Base-by-base conservation (phyloP, 805 yeast genomes). In the Yarrowia osloensis region DNA sequence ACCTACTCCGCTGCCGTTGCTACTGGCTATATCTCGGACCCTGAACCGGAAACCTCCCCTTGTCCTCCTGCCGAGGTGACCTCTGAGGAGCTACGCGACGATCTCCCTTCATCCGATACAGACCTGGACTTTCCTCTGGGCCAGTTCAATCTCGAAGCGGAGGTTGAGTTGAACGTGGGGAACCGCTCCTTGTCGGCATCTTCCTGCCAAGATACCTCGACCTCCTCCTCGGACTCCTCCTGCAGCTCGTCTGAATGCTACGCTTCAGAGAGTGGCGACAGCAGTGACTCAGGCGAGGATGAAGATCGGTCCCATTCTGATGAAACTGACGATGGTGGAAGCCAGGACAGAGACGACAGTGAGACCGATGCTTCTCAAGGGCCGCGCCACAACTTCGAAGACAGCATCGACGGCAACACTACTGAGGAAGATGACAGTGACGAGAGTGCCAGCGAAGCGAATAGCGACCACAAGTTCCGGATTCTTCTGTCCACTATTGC, bases 211-310 rank as follows among this genome's bases (percentile, higher is more conserved):
- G 39, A 17, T 21, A 50, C 57, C 13, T 50, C 57, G 6, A 50
- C 28, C 28, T n/a, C n/a, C 28, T 50, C 3, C 24, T 31, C 57
- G 5, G 57, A 50, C 1, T 50, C 57, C 26, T 6, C 40, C 13
- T 50, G 57, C 40, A 50, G 57, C 40, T 50, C 57, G 2, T 50
- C 57, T 21, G 57, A 50, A 15, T 19, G 40, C n/a, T 50, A n/a
- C 7, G 57, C 40, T 2, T 50, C 57, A 4, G 57, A 50, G 7
- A 50, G 57, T 11, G 57, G 33, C 3, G 57, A 22, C 7, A 31
- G 40, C 29, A 19, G n/a, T 19, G 54, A 19, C 54, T 28, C 54
- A 2, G 57, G 21, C 15, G 57, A 50, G 19, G 29, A 50, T 8
- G 40, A 29, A 26, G 35, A n/a, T 5, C 8, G 15, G 3, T 49